Conservation (phyloP, 1,284 basidiomycete species). For the Heterobasidion irregulare region DNA sequence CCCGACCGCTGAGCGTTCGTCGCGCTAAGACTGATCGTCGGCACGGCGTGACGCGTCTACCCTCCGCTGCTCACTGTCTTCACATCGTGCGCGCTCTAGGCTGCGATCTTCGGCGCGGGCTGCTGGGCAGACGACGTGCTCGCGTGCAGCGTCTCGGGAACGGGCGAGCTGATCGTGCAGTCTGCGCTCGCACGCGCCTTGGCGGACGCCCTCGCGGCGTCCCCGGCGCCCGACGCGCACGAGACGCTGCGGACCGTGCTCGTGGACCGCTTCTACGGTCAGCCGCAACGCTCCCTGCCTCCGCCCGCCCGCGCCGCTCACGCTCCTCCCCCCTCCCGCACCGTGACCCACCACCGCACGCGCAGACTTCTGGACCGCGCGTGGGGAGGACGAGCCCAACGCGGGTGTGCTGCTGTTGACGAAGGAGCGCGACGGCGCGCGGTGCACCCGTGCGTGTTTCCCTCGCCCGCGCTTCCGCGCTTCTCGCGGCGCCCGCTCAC, state of each 20-base stretch:
- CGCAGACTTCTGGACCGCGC: constrained; percentile 15
- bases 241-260: constrained; percentile 20
- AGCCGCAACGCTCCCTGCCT: background rate
- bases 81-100: constrained; percentile 25
- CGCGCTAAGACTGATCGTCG: too few relatives aligned
- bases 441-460: background rate
- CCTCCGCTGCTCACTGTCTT: too few relatives aligned
- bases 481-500: background rate
- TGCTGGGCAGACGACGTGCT: constrained; percentile 48
- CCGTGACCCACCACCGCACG: too few relatives aligned
- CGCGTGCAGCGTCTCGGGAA: constrained; percentile 68
- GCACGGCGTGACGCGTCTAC: too few relatives aligned
- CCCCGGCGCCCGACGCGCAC: constrained; percentile 18
- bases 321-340: too few relatives aligned
- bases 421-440: constrained; percentile 27
- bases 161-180: constrained; percentile 33
- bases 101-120: constrained; percentile 56
- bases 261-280: constrained; percentile 12
- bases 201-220: constrained; percentile 18
- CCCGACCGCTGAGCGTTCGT: background rate
- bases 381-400: constrained; percentile 20
- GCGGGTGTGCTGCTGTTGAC: constrained; percentile 39
- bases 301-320: too few relatives aligned
- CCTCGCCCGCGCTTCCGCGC: background rate
- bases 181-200: constrained; percentile 25